A percentile compares a stretch with the other conserved stretches of the same genome.
Conservation (phyloP, 768 basidiomycete species). For the Tephrocybe sp. region DNA sequence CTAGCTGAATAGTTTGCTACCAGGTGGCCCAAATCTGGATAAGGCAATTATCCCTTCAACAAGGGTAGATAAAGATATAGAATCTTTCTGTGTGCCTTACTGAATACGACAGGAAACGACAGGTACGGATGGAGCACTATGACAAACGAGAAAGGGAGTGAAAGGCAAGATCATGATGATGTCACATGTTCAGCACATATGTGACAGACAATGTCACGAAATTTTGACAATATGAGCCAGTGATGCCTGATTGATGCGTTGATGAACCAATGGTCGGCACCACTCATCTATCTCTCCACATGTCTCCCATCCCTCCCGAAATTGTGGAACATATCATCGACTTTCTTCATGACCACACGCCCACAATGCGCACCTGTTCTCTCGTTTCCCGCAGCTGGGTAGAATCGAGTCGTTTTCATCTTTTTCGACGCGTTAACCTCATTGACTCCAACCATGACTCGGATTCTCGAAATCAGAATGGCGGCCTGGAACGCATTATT, state of each 20-base stretch:
- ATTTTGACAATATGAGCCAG: background rate
- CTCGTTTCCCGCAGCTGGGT: slow-evolving; percentile 26
- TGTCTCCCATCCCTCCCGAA: slow-evolving; percentile 13
- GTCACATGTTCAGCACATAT: too few species aligned
- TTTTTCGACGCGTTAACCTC: slow-evolving; percentile 21
- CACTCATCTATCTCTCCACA: background rate
- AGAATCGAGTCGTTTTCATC: slow-evolving; percentile 20
- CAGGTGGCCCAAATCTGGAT: too few species aligned
- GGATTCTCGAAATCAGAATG: background rate
- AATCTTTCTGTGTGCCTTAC: too few species aligned
- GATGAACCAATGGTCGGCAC: background rate
- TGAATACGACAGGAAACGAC: too few species aligned
- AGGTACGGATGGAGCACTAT: too few species aligned
- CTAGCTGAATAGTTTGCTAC: too few species aligned
- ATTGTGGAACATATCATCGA: slow-evolving; percentile 26
- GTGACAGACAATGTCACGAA: too few species aligned
- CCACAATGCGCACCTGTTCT: slow-evolving; percentile 21
- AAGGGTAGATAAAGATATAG: too few species aligned
- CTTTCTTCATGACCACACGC: slow-evolving; percentile 23
- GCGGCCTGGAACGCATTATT: background rate
- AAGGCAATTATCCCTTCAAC: too few species aligned
- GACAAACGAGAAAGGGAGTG: too few species aligned
- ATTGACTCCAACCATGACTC: slow-evolving; percentile 14
- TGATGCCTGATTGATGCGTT: background rate
- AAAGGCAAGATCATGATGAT: too few species aligned